A percentile compares a stretch with the other conserved stretches of the same genome.
These are phyloP conservation scores for Parachlorella kessleri DNA, from an alignment of 139 green algal species.

Conservation along the genomic window DNA sequence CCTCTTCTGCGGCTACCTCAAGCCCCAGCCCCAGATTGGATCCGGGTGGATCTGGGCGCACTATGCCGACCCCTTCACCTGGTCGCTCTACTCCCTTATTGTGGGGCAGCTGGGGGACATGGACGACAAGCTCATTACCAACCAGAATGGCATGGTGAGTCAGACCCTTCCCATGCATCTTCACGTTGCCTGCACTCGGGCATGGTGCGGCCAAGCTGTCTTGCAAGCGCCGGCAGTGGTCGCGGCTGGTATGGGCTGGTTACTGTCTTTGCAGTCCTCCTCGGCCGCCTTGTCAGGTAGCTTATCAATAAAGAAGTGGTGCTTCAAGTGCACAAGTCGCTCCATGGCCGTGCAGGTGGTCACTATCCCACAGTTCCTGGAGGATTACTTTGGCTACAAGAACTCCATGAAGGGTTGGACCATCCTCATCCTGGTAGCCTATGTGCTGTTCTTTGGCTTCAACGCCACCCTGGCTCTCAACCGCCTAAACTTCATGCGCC, in stretches of 20 bases:
- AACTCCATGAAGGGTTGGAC: background rate
- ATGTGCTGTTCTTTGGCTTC: background rate
- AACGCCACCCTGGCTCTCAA: background rate
- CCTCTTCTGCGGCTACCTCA: background rate
- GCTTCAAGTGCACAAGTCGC: too few species aligned
- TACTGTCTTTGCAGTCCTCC: too few species aligned
- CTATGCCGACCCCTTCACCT: constrained; percentile 32
- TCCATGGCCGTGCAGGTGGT: too few species aligned
- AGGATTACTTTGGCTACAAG: background rate
- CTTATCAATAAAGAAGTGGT: too few species aligned
- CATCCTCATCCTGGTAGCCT: background rate
- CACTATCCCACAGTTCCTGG: background rate
- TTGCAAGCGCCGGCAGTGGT: too few species aligned
- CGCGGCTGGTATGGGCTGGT: too few species aligned
- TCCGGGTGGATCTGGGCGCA: constrained; percentile 45
- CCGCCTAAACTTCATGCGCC: background rate
- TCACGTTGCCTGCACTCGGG: too few species aligned
- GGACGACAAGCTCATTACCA: constrained; percentile 10
- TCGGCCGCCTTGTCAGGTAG: too few species aligned
- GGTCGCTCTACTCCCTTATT: constrained; percentile 18
- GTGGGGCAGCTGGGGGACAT: constrained; percentile 24
- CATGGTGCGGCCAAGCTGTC: too few species aligned
- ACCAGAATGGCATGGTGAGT: too few species aligned
- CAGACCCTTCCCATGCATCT: too few species aligned
- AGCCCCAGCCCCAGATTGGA: constrained; percentile 24